Evolutionary conservation across 495 filamentous ascomycete genomes (phyloP).

Genomic region (Stereocaulon alpinum): DNA sequence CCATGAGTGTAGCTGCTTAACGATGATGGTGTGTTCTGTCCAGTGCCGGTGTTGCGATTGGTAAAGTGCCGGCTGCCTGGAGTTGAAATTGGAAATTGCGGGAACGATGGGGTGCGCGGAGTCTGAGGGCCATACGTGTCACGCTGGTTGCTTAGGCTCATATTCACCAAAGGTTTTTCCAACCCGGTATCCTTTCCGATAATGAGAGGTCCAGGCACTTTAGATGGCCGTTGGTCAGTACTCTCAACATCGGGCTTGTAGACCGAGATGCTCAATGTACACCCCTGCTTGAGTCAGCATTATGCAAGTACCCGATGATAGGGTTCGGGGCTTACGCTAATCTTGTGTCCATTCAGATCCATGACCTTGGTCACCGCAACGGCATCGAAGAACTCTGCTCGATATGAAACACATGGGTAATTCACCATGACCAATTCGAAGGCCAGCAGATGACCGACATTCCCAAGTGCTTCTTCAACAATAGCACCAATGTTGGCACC

Average conservation of each 20-base stretch:
- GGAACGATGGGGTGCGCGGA: constrained; percentile 9
- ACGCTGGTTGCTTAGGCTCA: constrained; percentile 9
- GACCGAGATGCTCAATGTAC: constrained; percentile 19
- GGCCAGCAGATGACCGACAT: constrained; percentile 45
- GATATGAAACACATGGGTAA: constrained; percentile 28
- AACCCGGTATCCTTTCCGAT: constrained; percentile 17
- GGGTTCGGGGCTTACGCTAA: constrained; percentile 35
- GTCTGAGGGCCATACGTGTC: constrained; percentile 3
- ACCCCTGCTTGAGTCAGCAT: constrained; percentile 19
- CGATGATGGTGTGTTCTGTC: constrained; percentile 13
- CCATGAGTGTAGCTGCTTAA: constrained; percentile 4
- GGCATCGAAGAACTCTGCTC: constrained; percentile 47
- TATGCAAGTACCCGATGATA: constrained; percentile 2
- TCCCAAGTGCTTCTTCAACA: constrained; percentile 38
- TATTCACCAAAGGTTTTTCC: constrained; percentile 9
- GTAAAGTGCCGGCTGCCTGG: constrained; percentile 1
- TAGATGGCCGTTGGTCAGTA: neutral
- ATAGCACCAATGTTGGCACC: constrained; percentile 21
- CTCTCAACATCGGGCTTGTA: constrained; percentile 13
- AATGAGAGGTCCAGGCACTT: constrained; percentile 16
- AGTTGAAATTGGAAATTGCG: neutral
- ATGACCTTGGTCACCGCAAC: constrained; percentile 30
- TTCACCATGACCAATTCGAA: constrained; percentile 33
- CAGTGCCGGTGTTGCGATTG: constrained; percentile 11
- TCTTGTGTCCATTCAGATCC: constrained; percentile 34